phyloP scores from a whole-genome alignment of 1,284 basidiomycete genomes.

The Cryptococcus hybrid region DNA sequence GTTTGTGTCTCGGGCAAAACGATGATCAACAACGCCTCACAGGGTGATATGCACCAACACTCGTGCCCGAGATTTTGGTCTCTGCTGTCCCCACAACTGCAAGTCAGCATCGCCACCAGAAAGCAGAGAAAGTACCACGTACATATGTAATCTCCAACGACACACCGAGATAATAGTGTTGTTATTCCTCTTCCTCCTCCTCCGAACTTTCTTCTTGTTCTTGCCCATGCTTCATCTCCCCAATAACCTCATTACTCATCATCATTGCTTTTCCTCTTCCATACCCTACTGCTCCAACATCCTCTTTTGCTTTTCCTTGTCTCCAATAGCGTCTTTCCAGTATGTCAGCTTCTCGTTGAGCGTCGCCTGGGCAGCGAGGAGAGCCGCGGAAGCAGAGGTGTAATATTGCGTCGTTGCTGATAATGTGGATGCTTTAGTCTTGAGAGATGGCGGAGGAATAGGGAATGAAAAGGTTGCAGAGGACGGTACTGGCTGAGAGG shows the following conservation, averaged over 20 bases:
- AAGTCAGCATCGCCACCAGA: too few species aligned
- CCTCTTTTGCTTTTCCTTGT: slow-evolving; percentile 31
- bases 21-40: too few species aligned
- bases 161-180: too few species aligned
- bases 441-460: background rate
- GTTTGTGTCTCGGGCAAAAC: background rate
- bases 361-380: slow-evolving; percentile 17
- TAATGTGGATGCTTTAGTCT: background rate
- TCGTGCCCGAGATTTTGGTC: too few species aligned
- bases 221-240: slow-evolving; percentile 2
- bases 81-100: background rate
- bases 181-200: background rate
- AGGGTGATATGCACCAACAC: too few species aligned
- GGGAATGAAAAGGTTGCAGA: slow-evolving; percentile 5
- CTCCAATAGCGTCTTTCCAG: slow-evolving; percentile 35
- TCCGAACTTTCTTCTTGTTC: background rate
- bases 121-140: too few species aligned
- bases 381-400: slow-evolving; percentile 9
- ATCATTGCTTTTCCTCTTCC: slow-evolving; percentile 30
- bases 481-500: slow-evolving; percentile 9
- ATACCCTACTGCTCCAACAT: slow-evolving; percentile 19
- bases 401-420: slow-evolving; percentile 25
- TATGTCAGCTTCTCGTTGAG: slow-evolving; percentile 24
- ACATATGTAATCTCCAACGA: too few species aligned
- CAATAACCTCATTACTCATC: slow-evolving; percentile 25